These are phyloP conservation scores for Grosmannia penicillata DNA, from an alignment of 2,329 filamentous ascomycete species.

Conservation along the genomic window DNA sequence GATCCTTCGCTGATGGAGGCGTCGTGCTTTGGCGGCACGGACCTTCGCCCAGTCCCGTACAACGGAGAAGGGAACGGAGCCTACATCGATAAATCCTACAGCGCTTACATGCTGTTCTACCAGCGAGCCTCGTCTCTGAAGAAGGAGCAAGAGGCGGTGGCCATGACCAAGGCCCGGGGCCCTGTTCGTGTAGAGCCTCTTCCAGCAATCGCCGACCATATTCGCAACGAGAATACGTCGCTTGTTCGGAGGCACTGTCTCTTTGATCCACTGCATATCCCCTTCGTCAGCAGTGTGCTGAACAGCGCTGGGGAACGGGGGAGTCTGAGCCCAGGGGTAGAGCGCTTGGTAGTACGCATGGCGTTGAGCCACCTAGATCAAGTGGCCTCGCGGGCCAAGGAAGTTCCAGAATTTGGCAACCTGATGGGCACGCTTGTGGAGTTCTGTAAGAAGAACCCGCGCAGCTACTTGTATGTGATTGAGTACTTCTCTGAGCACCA, in stretches of 20 bases:
- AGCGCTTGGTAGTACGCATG: constrained; percentile 37
- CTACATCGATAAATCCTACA: constrained; percentile 56
- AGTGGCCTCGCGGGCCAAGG: constrained; percentile 56
- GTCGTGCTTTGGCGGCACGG: constrained; percentile 65
- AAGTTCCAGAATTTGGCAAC: constrained; percentile 44
- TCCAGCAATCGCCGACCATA: constrained; percentile 35
- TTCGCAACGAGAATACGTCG: constrained; percentile 56
- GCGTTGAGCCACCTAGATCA: constrained; percentile 58
- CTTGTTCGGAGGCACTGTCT: constrained; percentile 66
- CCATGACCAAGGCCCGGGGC: constrained; percentile 17
- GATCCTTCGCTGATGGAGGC: constrained; percentile 58
- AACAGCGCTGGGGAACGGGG: constrained; percentile 29
- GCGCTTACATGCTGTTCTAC: constrained; percentile 97
- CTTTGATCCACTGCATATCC: constrained; percentile 56
- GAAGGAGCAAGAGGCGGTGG: constrained; percentile 32
- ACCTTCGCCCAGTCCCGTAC: constrained; percentile 31
- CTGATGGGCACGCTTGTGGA: constrained; percentile 28
- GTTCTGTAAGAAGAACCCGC: constrained; percentile 32
- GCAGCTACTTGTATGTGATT: constrained; percentile 44
- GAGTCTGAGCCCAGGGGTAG: constrained; percentile 27
- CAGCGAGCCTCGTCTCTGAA: constrained; percentile 58
- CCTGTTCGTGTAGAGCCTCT: constrained; percentile 32
- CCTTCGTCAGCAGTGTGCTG: constrained; percentile 51
- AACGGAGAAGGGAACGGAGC: constrained; percentile 30
- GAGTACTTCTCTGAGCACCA: constrained; percentile 43